Evolutionary conservation across 1,284 basidiomycete genomes (phyloP).

Genomic region (Cystobasidium sp.): DNA sequence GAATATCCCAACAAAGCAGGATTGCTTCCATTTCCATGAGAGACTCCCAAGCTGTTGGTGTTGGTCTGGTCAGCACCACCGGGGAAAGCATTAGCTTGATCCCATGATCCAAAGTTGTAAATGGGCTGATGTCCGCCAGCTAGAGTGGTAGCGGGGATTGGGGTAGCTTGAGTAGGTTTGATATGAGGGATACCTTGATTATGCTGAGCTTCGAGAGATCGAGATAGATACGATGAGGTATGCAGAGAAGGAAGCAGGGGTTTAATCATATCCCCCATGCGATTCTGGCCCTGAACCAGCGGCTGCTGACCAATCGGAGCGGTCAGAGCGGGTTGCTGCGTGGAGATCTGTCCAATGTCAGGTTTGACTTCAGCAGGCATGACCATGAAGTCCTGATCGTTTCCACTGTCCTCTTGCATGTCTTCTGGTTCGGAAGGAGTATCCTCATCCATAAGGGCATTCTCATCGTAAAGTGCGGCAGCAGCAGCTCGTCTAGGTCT

Average conservation of each 20-base stretch:
- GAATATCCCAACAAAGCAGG: constrained; percentile 21
- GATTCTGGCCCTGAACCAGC: background rate
- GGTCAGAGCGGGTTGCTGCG: background rate
- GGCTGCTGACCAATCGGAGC: background rate
- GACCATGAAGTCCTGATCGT: constrained; percentile 5
- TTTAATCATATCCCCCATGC: constrained; percentile 10
- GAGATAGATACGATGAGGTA: constrained; percentile 8
- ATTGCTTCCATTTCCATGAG: background rate
- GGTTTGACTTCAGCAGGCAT: constrained; percentile 5
- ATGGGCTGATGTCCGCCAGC: constrained; percentile 12
- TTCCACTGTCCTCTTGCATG: constrained; percentile 15
- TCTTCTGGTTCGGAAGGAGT: constrained; percentile 8
- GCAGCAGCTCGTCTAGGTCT: constrained; percentile 22
- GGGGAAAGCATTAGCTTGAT: constrained; percentile 3
- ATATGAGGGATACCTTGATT: background rate
- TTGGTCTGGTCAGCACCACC: constrained; percentile 3
- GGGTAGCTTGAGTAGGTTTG: constrained; percentile 7
- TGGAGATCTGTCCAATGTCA: background rate
- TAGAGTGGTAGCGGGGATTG: background rate
- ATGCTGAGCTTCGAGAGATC: constrained; percentile 18
- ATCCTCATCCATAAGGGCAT: constrained; percentile 25
- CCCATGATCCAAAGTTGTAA: constrained; percentile 26
- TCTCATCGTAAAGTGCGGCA: constrained; percentile 19
- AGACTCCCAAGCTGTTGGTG: background rate
- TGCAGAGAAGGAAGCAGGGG: constrained; percentile 17